These are phyloP conservation scores for Phytophthora cryptogea DNA, from an alignment of 352 stramenopile genomes.

Conservation along the genomic window DNA sequence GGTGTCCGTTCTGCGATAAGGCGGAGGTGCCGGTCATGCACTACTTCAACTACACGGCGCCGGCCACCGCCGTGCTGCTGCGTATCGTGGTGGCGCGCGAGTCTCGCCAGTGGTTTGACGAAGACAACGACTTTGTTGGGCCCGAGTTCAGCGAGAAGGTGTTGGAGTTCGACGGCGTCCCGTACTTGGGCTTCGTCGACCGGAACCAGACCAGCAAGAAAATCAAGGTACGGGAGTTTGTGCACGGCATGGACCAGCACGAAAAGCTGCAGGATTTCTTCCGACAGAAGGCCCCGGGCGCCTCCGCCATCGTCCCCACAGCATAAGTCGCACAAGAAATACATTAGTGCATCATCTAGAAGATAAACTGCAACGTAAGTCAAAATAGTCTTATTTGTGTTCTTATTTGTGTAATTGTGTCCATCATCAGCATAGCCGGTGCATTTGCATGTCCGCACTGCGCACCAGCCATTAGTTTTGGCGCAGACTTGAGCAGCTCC, in stretches of 20 bases:
- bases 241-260: slow-evolving; percentile 48
- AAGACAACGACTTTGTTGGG: slow-evolving; percentile 73
- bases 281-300: slow-evolving; percentile 22
- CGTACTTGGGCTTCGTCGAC: slow-evolving; percentile 61
- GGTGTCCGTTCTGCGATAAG: slow-evolving; percentile 83
- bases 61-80: slow-evolving; percentile 57
- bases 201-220: slow-evolving; percentile 48
- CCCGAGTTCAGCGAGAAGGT: slow-evolving; percentile 62
- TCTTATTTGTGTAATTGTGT: background rate
- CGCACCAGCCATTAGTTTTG: slow-evolving; percentile 37
- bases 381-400: background rate
- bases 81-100: slow-evolving; percentile 63
- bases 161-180: slow-evolving; percentile 61
- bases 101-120: slow-evolving; percentile 71
- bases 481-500: slow-evolving; percentile 6
- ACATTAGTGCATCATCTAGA: slow-evolving; percentile 4
- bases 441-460: slow-evolving; percentile 7
- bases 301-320: slow-evolving; percentile 6
- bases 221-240: slow-evolving; percentile 49
- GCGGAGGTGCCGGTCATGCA: slow-evolving; percentile 72
- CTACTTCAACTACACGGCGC: slow-evolving; percentile 79
- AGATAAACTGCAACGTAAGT: background rate
- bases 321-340: slow-evolving; percentile 4
- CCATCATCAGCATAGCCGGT: background rate
- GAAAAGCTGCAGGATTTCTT: slow-evolving; percentile 52